Percentiles rank a stretch among this genome's conserved stretches.
These are phyloP conservation scores for Botrytis hyacinthi DNA, from an alignment of 2,329 filamentous ascomycete genomes.

Conservation along the genomic window DNA sequence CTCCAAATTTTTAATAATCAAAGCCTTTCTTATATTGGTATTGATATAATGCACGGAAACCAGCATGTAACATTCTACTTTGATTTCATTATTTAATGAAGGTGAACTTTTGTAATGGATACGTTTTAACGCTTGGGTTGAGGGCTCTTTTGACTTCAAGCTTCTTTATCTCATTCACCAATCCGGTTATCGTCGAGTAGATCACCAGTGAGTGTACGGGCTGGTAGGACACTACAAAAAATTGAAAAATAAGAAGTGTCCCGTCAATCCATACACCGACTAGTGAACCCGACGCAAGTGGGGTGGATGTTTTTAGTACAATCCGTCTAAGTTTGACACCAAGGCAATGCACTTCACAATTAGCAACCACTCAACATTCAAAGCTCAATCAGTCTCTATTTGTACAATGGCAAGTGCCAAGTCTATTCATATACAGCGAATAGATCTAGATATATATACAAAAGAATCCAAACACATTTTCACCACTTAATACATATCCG, in stretches of 20 bases:
- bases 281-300: background rate
- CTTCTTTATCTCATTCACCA: background rate
- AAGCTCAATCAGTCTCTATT: background rate
- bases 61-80: background rate
- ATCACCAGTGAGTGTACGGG: too few species aligned
- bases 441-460: constrained; percentile 12
- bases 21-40: background rate
- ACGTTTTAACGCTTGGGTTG: background rate
- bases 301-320: background rate
- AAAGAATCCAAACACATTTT: constrained; percentile 4
- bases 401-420: background rate
- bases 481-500: background rate
- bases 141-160: background rate
- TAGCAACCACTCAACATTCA: background rate
- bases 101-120: background rate
- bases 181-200: too few species aligned
- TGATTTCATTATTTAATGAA: rapidly evolving
- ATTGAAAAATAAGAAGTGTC: too few species aligned
- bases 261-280: too few species aligned
- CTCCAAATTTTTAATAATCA: background rate
- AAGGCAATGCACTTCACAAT: background rate
- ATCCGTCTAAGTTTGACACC: background rate
- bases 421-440: background rate
- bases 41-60: background rate
- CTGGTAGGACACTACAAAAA: too few species aligned